Evolutionary conservation across 495 filamentous ascomycete species (phyloP).

Genomic region (Neurospora sp.): DNA sequence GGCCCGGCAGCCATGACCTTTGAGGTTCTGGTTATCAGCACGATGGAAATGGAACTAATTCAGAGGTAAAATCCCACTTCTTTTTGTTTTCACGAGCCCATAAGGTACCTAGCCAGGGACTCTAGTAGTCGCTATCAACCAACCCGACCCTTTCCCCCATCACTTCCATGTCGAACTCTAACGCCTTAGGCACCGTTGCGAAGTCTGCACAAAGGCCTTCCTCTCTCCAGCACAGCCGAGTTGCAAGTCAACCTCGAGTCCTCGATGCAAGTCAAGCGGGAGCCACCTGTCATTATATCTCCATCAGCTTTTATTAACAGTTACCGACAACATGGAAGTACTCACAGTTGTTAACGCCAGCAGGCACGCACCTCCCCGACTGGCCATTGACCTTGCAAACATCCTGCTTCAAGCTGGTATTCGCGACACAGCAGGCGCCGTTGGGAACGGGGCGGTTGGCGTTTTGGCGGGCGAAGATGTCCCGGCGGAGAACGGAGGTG

Average conservation of each 20-base stretch:
- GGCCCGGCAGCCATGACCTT: no score
- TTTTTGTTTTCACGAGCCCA: background rate
- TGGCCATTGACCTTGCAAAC: constrained; percentile 18
- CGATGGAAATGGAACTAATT: no score
- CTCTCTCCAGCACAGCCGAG: constrained; percentile 18
- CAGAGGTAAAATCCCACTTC: background rate
- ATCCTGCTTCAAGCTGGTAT: constrained; percentile 24
- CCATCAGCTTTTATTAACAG: background rate
- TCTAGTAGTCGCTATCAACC: background rate
- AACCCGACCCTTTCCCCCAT: no score
- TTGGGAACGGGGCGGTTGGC: constrained; percentile 18
- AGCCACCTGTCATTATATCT: constrained; percentile 4
- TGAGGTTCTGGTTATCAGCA: no score
- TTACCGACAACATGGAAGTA: background rate
- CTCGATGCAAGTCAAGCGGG: constrained; percentile 16
- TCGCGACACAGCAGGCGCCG: constrained; percentile 23
- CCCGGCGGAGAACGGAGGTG: constrained; percentile 9
- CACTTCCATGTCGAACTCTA: no score
- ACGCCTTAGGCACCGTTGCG: background rate
- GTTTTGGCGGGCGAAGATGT: constrained; percentile 17
- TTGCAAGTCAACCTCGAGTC: constrained; percentile 14
- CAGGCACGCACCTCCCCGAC: constrained; percentile 18
- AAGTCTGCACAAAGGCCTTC: constrained; percentile 14
- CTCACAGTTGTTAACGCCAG: constrained; percentile 16
- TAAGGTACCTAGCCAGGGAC: no score